Evolutionary conservation across 139 green algal species (phyloP), one percentile per base, ranked within the genome.

Genomic region (Haematococcus sp.): DNA sequence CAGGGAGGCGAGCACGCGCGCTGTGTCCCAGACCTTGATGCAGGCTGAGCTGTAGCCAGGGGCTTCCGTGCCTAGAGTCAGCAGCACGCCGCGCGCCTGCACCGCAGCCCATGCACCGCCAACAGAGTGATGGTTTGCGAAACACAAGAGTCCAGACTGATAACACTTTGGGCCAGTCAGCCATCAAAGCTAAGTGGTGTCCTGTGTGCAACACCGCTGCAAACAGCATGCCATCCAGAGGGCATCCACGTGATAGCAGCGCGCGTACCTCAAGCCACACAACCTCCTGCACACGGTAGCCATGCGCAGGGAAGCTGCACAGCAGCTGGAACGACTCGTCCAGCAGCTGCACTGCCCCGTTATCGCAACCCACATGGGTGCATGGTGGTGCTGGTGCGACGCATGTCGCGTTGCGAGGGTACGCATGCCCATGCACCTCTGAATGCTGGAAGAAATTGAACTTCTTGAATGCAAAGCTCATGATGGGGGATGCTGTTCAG

Each of bases 391-490:
- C 76, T 20, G 71, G 33, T 28, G 72, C 75, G 27, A 74, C 76
- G 78, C 84, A 88, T 20, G 71, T 85, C 1, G 81, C 75, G 32
- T 85, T 81, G 0, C 59, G 35, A 3, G 89, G 87, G 27, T 87
- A 81, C 1, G 44, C 73, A 64, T 88, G 77, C 1, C 56, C 28
- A 7, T 35, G 32, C 0, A 81, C 43, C 31, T 89, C 80, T 3
- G 80, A 54, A 22, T 85, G 74, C 51, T 87, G 71, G 43, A 92
- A 93, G 72, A 94, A 94, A n/a, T 73, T 87, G 69, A 93, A 92
- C 16, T 81, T 80, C 75, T 92, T 92, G 74, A 89, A 94, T 0
- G 88, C 87, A 63, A 94, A 88, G 43, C 58, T 81, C 82, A 90
- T 88, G n/a, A n/a, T n/a, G n/a, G n/a, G n/a, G n/a, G n/a, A n/a